Evolutionary conservation across 2,329 filamentous ascomycete genomes (phyloP), one percentile per base, ranked within the genome.

Genomic region (Claviceps monticola): DNA sequence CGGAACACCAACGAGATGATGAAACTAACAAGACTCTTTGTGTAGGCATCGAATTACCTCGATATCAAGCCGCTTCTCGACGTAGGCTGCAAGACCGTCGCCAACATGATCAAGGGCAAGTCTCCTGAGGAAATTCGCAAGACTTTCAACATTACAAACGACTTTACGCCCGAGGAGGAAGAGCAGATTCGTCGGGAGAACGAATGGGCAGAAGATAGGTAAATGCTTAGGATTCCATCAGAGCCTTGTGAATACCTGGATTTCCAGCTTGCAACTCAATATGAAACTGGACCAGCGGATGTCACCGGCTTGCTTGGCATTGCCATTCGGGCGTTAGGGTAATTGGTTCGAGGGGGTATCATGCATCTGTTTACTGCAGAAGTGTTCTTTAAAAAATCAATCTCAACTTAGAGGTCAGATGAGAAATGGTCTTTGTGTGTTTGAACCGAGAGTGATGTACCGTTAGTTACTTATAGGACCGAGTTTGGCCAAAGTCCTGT

Each of bases 101-200:
- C 93, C 56, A 98, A 98, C 74, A 98, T 98, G 93, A 98, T 98
- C 78, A 98, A 98, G 86, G 93, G 93, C 73, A 98, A 98, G 79
- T 95, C 89, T 0, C 93, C 93, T 3, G 93, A 98, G 68, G 93
- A 98, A 75, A 98, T 98, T 63, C 87, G 93, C 49, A 98, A 97
- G 79, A 98, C 93, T 0, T 98, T 98, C 76, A 98, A 98, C 74
- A 98, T 98, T 64, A 93, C 94, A 64, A 98, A 98, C 63, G 93
- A 98, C 69, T 98, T 98, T 73, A 97, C 93, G 0, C 88, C 91
- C 2, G 93, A 98, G 71, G 93, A 98, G 73, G 93, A 98, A 71
- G 93, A 98, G 66, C 93, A 98, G 78, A 98, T 93, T 57, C 84
- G 87, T 53, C 81, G 87, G 4, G 87, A 93, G 75, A 93, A 93